Conservation (phyloP, 163 green algal species). For the Chloroidium sp. region DNA sequence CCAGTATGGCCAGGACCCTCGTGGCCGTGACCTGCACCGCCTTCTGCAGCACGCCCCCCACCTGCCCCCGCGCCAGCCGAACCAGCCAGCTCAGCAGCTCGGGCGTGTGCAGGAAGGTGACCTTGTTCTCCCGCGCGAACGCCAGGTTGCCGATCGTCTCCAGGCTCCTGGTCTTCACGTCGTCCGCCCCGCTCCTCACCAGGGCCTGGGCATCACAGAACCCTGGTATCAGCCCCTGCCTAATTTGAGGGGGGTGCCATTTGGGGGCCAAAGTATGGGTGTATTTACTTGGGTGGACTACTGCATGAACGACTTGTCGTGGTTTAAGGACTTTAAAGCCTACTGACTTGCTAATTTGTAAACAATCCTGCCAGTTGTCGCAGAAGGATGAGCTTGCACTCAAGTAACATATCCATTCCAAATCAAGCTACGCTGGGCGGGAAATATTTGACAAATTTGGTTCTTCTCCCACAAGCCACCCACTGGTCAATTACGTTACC, state of each 20-base stretch:
- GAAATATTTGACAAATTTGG: too few species aligned
- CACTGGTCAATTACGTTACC: too few species aligned
- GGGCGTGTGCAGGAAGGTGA: constrained; percentile 18
- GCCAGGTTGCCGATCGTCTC: constrained; percentile 68
- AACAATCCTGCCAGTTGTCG: too few species aligned
- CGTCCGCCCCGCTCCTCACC: constrained; percentile 22
- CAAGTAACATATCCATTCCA: too few species aligned
- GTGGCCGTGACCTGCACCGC: constrained; percentile 21
- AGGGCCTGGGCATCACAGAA: constrained; percentile 24
- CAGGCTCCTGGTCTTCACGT: constrained; percentile 48
- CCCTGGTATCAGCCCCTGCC: too few species aligned
- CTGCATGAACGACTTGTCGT: background rate
- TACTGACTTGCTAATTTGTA: too few species aligned
- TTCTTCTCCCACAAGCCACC: too few species aligned
- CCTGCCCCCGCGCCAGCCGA: constrained; percentile 9
- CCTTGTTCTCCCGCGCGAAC: constrained; percentile 47
- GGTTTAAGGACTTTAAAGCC: background rate
- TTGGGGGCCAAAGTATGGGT: background rate
- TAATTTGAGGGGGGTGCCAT: too few species aligned
- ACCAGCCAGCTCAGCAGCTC: constrained; percentile 32
- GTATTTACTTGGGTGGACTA: background rate
- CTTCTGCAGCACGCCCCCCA: constrained; percentile 5
- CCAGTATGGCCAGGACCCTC: constrained; percentile 61
- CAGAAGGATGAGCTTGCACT: too few species aligned
- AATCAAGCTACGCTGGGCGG: too few species aligned